phyloP scores from a whole-genome alignment of 2,329 filamentous ascomycete species.

The Cytospora schulzeri region DNA sequence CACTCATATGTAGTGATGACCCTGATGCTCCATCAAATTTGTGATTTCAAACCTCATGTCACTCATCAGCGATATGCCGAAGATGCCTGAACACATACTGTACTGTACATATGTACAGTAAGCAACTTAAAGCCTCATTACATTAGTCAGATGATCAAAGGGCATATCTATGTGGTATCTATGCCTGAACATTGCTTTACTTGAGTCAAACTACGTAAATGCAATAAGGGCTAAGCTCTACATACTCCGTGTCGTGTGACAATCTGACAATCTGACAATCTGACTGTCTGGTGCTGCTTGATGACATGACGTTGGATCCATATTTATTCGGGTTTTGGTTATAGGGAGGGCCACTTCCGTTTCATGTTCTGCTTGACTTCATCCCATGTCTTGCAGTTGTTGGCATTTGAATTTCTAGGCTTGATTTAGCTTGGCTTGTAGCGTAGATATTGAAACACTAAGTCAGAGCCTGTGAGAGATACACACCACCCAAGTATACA shows the following conservation, averaged over 20 bases:
- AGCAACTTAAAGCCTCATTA: neutral
- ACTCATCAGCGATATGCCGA: neutral
- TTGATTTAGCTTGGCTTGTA: neutral
- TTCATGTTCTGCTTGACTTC: neutral
- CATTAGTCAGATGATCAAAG: neutral
- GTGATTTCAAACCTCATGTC: conserved; percentile 1
- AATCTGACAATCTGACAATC: no score
- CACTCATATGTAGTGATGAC: conserved; percentile 12
- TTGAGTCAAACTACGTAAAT: no score
- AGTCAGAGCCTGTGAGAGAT: no score
- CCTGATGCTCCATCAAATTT: conserved; percentile 12
- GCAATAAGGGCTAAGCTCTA: no score
- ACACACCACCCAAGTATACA: neutral
- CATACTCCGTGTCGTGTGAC: no score
- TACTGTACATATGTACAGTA: neutral
- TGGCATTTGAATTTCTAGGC: neutral
- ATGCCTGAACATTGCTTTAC: no score
- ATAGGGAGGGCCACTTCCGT: neutral
- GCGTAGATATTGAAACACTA: neutral
- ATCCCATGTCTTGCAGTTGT: neutral
- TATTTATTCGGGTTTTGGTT: neutral
- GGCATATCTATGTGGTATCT: neutral
- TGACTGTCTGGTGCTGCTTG: no score
- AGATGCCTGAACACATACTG: neutral
- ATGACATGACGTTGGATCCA: neutral